A percentile compares a stretch with the other conserved stretches of the same genome.
Conservation (phyloP, 2,329 filamentous ascomycete genomes). For the Aureobasidium sp. region DNA sequence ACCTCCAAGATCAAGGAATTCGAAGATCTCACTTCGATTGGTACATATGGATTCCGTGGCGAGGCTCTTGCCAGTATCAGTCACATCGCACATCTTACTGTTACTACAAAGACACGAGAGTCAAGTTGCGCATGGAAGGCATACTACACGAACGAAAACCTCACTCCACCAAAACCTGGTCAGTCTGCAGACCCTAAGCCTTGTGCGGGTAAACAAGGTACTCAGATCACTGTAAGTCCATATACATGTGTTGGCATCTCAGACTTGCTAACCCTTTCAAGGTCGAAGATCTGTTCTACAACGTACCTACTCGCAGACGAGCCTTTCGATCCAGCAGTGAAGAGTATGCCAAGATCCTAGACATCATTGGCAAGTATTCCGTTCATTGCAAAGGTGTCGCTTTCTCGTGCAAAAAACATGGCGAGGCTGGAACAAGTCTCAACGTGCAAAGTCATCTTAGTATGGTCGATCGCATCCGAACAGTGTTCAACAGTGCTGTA, state of each 20-base stretch:
- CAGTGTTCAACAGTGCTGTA: conserved; percentile 75
- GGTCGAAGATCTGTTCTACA: conserved; percentile 96
- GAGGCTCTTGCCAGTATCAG: conserved; percentile 96
- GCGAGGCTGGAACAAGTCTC: conserved; percentile 74
- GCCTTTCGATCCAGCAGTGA: conserved; percentile 89
- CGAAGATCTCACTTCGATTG: conserved; percentile 82
- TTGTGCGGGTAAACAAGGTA: conserved; percentile 78
- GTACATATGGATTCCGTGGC: conserved; percentile 94
- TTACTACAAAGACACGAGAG: conserved; percentile 86
- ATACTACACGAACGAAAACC: conserved; percentile 73
- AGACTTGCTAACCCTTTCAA: conserved; percentile 20
- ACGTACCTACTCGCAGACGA: conserved; percentile 75
- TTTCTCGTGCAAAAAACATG: conserved; percentile 95
- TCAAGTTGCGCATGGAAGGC: conserved; percentile 87
- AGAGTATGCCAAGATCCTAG: conserved; percentile 96
- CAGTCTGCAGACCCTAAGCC: conserved; percentile 80
- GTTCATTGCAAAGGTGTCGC: conserved; percentile 86
- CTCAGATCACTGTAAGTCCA: conserved; percentile 70
- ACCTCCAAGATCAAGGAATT: conserved; percentile 93
- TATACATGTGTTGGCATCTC: neutral
- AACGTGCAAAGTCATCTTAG: conserved; percentile 67
- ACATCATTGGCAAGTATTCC: conserved; percentile 87
- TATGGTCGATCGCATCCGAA: conserved; percentile 74
- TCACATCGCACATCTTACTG: conserved; percentile 90
- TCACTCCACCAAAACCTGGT: conserved; percentile 77